Conservation (phyloP, 768 basidiomycete genomes). For the Gautieria morchelliformis region DNA sequence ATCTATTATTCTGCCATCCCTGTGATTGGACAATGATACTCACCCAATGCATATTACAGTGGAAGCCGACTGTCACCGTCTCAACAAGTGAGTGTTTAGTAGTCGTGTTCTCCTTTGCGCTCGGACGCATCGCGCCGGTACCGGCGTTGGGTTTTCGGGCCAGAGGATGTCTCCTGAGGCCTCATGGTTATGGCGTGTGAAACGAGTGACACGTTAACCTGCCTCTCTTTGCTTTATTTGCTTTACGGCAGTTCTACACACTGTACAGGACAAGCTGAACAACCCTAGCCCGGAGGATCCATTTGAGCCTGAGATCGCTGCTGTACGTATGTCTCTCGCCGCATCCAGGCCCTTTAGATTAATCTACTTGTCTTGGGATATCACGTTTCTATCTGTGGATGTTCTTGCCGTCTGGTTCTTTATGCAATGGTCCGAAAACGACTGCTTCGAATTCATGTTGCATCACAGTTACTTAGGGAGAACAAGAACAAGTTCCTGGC, state of each 20-base stretch:
- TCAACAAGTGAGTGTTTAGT: conserved; percentile 43
- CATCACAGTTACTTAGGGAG: conserved; percentile 56
- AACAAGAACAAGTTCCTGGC: conserved; percentile 65
- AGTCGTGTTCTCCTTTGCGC: not conserved
- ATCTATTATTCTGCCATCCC: not conserved
- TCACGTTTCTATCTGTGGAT: not conserved
- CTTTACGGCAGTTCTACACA: conserved; percentile 47
- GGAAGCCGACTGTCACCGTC: conserved; percentile 76
- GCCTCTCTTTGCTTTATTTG: not conserved
- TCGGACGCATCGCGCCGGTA: not conserved
- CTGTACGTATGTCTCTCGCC: conserved; percentile 34
- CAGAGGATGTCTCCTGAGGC: not conserved
- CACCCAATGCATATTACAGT: conserved; percentile 33
- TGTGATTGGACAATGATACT: not conserved
- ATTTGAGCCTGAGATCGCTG: conserved; percentile 80
- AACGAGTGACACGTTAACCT: conserved; percentile 7
- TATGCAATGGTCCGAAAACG: not conserved
- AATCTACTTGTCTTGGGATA: not conserved
- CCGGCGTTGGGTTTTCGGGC: not conserved
- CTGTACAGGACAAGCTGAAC: conserved; percentile 78
- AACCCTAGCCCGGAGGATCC: conserved; percentile 85
- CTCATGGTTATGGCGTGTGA: conserved; percentile 5
- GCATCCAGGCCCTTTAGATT: not conserved
- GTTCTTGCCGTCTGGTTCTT: not conserved
- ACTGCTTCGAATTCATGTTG: not conserved